Evolutionary conservation across 768 basidiomycete genomes (phyloP), one percentile per base, ranked within the genome.

Genomic region (Suillus cothurnatus): DNA sequence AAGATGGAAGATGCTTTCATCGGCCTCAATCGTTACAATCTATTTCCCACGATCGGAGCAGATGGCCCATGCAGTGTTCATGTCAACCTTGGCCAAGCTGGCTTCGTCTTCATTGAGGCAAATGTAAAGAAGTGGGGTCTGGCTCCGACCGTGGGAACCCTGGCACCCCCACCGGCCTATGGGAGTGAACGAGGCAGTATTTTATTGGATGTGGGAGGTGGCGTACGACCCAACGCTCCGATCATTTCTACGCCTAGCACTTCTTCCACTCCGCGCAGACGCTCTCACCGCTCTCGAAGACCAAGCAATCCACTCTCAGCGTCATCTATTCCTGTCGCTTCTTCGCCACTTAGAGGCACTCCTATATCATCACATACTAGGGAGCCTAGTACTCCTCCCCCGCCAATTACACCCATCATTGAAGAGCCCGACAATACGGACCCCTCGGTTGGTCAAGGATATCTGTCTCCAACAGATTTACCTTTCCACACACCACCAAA

Each of bases 111-210:
- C 71, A 98, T 99, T 72, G 97, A 99, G 79, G 97, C 97, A 39
- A 98, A 99, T 74, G 97, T 99, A 67, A 99, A 99, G 85, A 99
- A 98, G 76, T 99, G 97, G 97, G 97, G 97, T 21, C 79, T 99
- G 38, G 97, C 97, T 39, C 97, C 97, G 9, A 97, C 95, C 75
- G 91, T 96, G 17, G 97, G 97, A 56, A 99, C 97, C 0, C 84
- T 99, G 12, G 97, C 97, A 2, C 97, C 97, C 19, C 97, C 97
- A 34, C 97, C 97, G 6, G 96, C 97, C 0, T 99, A 99, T 77
- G 97, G 97, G 21, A 95, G 93, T 71, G 97, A 99, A 76, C 86
- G 95, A 14, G 97, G 97, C 9, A 97, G 94, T 73, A 98, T 99
- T 64, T 82, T 99, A 11, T 84, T 99, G 2, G 95, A 97, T 76